A percentile compares a stretch with the other conserved stretches of the same genome.
Conservation (phyloP, 169 alveolate species). For the Prorocentrum cordatum region DNA sequence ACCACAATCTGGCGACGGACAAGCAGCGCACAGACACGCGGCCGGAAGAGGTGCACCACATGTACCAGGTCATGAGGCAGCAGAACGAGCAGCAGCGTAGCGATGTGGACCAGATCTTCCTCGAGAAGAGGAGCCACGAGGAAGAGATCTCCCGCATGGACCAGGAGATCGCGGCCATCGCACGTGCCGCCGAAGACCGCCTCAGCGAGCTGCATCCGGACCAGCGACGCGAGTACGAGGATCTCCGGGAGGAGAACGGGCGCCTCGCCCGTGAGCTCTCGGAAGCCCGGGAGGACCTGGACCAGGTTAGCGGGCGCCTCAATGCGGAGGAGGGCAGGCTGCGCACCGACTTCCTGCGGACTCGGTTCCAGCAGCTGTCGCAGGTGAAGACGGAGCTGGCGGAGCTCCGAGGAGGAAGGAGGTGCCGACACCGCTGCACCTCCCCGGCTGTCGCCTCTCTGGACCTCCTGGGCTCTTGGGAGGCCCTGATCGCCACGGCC, state of each 20-base stretch:
- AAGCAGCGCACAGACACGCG: conserved; percentile 82
- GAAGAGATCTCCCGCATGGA: conserved; percentile 76
- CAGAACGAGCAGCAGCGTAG: conserved; percentile 81
- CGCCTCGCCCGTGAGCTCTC: conserved; percentile 61
- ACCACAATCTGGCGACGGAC: conserved; percentile 85
- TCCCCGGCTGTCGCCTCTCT: too few relatives aligned
- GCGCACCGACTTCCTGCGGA: conserved; percentile 37
- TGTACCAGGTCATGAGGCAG: conserved; percentile 77
- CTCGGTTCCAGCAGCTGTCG: conserved; percentile 30
- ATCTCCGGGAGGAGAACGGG: conserved; percentile 76
- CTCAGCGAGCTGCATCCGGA: conserved; percentile 83
- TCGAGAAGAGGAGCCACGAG: conserved; percentile 81
- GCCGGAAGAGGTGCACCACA: conserved; percentile 84
- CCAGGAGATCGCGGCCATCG: conserved; percentile 37
- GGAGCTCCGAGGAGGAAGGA: too few relatives aligned
- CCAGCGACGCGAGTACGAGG: conserved; percentile 73
- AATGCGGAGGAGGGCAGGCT: conserved; percentile 54
- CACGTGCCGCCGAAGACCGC: conserved; percentile 53
- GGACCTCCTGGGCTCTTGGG: too few relatives aligned
- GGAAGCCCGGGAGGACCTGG: conserved; percentile 48
- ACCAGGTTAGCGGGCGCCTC: conserved; percentile 48
- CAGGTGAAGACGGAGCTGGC: too few relatives aligned
- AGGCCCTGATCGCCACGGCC: too few relatives aligned
- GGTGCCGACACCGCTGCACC: too few relatives aligned
- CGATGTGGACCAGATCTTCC: conserved; percentile 80